Conservation (phyloP, 148 eudicot genomes). For the Silene conica region DNA sequence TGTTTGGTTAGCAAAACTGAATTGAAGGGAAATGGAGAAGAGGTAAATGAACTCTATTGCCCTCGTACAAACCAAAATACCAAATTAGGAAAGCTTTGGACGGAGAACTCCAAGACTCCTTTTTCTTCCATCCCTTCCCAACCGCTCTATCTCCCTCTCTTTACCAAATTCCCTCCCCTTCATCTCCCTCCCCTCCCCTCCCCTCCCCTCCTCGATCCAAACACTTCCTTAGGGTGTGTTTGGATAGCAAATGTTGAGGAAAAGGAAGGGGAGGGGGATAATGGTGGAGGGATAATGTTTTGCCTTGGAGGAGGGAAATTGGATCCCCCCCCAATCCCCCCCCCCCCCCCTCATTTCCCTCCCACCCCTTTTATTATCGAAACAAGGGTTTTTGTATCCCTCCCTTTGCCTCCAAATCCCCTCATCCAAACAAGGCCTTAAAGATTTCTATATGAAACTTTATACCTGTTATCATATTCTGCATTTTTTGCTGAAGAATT, state of each 20-base stretch:
- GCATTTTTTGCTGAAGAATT: conserved; percentile 1
- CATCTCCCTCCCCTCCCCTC: not conserved
- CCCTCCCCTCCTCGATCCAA: too few species aligned
- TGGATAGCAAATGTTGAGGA: too few species aligned
- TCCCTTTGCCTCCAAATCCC: not conserved
- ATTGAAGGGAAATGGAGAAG: not conserved
- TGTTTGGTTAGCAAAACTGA: not conserved
- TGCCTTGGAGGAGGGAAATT: too few species aligned
- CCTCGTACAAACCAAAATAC: not conserved
- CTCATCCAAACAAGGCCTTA: not conserved
- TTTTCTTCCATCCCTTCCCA: not conserved
- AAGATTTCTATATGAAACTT: conserved; percentile 1
- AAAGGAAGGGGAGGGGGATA: too few species aligned
- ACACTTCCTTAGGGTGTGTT: too few species aligned
- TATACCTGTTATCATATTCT: not conserved
- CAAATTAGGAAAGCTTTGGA: not conserved
- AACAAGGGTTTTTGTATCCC: too few species aligned
- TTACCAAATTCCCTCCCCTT: not conserved
- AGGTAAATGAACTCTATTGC: not conserved
- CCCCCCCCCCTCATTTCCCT: too few species aligned
- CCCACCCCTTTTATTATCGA: too few species aligned
- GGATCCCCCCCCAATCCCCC: too few species aligned
- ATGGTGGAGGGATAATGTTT: too few species aligned
- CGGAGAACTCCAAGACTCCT: not conserved
- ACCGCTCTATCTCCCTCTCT: not conserved